These are phyloP conservation scores for Fusarium algeriense DNA, from an alignment of 2,329 filamentous ascomycete species.

Conservation along the genomic window DNA sequence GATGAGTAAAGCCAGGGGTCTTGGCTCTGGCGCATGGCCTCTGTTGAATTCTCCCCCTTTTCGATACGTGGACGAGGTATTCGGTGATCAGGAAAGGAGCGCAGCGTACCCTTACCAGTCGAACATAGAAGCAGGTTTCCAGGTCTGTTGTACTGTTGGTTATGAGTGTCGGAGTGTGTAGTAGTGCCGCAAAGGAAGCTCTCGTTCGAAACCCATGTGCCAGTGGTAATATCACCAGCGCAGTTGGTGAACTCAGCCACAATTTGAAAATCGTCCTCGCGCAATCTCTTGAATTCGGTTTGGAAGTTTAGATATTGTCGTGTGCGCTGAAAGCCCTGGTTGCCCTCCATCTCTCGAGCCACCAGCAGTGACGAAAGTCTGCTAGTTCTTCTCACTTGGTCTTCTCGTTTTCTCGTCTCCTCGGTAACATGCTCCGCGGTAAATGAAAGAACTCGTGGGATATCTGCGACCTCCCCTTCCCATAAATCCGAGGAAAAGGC, in stretches of 20 bases:
- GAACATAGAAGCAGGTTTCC: conserved; percentile 72
- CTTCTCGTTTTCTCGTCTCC: conserved; percentile 20
- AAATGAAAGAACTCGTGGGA: conserved; percentile 47
- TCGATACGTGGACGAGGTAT: conserved; percentile 66
- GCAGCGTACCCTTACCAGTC: conserved; percentile 57
- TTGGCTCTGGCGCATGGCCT: conserved; percentile 69
- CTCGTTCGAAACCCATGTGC: conserved; percentile 67
- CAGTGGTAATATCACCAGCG: conserved; percentile 70
- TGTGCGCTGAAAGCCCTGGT: conserved; percentile 56
- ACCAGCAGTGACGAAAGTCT: conserved; percentile 59
- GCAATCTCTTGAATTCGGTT: conserved; percentile 58
- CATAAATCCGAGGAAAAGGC: conserved; percentile 45
- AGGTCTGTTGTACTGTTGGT: conserved; percentile 75
- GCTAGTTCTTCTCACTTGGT: conserved; percentile 28
- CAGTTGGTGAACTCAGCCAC: conserved; percentile 70
- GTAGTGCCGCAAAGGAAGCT: conserved; percentile 72
- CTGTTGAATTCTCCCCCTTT: conserved; percentile 66
- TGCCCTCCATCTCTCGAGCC: conserved; percentile 63
- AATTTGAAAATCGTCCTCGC: conserved; percentile 65
- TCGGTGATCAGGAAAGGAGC: conserved; percentile 68
- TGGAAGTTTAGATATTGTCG: conserved; percentile 59
- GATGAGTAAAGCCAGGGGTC: conserved; percentile 74
- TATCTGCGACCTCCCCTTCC: conserved; percentile 31
- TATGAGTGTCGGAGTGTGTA: conserved; percentile 71
- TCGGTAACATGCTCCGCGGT: conserved; percentile 19